Evolutionary conservation across 148 eudicot genomes (phyloP).

Genomic region (Vaccinium myrtillus): DNA sequence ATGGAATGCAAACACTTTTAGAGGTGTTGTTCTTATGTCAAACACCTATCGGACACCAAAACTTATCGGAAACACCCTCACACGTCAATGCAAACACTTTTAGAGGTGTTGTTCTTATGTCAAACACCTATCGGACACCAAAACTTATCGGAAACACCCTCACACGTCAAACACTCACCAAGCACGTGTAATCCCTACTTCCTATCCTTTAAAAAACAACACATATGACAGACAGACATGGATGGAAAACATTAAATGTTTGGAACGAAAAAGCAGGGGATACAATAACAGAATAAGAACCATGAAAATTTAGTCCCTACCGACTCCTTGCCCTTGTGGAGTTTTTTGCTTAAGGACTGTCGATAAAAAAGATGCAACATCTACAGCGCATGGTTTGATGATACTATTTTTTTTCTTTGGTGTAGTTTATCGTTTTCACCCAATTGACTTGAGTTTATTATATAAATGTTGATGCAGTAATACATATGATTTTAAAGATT

Average conservation of each 20-base stretch:
- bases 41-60: not conserved
- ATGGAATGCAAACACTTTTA: not conserved
- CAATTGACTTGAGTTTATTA: too few relatives aligned
- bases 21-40: not conserved
- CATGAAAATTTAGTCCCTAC: too few relatives aligned
- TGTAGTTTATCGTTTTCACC: too few relatives aligned
- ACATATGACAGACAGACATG: not conserved
- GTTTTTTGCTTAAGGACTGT: too few relatives aligned
- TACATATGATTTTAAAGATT: too few relatives aligned
- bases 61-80: not conserved
- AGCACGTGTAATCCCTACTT: not conserved
- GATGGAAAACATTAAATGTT: not conserved
- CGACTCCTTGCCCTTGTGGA: too few relatives aligned
- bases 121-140: not conserved
- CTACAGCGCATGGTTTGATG: too few relatives aligned
- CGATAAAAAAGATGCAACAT: too few relatives aligned
- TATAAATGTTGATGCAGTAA: too few relatives aligned
- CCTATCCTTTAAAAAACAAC: not conserved
- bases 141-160: not conserved
- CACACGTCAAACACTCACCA: constrained; percentile 1
- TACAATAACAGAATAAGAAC: not conserved
- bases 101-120: not conserved
- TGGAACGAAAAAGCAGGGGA: not conserved
- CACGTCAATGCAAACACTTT: not conserved
- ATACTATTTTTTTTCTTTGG: too few relatives aligned